Evolutionary conservation across 208 protist species (phyloP).

Genomic region (Kentomonas sorsogonicus): DNA sequence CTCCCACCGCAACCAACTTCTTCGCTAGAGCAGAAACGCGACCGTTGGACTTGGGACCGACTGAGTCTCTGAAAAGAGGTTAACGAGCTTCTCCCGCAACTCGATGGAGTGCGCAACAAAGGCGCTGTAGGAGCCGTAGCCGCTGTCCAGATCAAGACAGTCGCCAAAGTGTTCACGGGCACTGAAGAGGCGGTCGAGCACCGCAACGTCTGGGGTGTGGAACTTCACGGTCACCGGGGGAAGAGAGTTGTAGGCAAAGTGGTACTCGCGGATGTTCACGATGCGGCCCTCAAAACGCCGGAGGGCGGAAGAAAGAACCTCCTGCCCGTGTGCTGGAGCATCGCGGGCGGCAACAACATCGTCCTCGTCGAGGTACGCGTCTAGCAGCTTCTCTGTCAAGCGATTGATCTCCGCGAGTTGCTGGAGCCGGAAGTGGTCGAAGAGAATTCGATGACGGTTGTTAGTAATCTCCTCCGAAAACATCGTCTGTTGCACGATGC

Average conservation of each 20-base stretch:
- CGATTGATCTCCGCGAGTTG: constrained; percentile 39
- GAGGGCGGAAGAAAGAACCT: constrained; percentile 44
- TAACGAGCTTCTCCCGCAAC: constrained; percentile 20
- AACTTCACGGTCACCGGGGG: constrained; percentile 47
- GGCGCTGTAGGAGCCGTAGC: constrained; percentile 62
- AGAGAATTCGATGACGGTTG: constrained; percentile 61
- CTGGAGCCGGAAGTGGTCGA: constrained; percentile 72
- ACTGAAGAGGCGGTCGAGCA: constrained; percentile 56
- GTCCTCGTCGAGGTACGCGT: constrained; percentile 82
- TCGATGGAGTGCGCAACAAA: constrained; percentile 68
- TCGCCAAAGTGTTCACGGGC: constrained; percentile 52
- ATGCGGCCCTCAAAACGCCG: constrained; percentile 67
- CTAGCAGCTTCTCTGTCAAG: constrained; percentile 71
- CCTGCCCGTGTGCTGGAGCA: constrained; percentile 37
- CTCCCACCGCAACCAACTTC: not conserved
- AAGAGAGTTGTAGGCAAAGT: constrained; percentile 64
- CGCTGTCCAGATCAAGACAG: constrained; percentile 71
- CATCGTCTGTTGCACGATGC: constrained; percentile 79
- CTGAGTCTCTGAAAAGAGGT: no score
- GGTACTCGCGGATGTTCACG: constrained; percentile 84
- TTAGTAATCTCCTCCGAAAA: constrained; percentile 49
- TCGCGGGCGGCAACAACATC: constrained; percentile 64
- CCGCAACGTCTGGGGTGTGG: constrained; percentile 33
- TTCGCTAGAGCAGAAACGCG: no score
- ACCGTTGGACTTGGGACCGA: no score